These are phyloP conservation scores for Lichtheimia ornata DNA, from an alignment of 371 early-diverging fungal genomes.

Conservation along the genomic window DNA sequence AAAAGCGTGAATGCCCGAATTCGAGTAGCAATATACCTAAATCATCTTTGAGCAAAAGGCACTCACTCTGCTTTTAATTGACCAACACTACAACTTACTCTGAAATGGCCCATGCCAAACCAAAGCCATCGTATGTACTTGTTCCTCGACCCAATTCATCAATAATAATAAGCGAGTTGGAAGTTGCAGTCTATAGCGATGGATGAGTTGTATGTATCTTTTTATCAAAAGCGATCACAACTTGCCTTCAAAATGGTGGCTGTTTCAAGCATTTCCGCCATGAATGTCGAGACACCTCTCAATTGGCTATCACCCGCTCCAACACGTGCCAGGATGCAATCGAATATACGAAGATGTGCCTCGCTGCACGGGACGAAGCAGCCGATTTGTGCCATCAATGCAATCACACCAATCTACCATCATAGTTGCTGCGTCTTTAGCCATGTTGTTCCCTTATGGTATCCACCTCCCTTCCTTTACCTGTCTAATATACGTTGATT, in stretches of 20 bases:
- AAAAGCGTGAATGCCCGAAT: conserved; percentile 85
- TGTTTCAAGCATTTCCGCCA: conserved; percentile 99
- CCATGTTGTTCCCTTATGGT: background rate
- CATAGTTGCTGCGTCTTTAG: background rate
- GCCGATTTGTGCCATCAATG: conserved; percentile 97
- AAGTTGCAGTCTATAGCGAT: conserved; percentile 67
- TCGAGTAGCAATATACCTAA: conserved; percentile 78
- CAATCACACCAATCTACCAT: conserved; percentile 82
- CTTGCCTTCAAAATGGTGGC: conserved; percentile 85
- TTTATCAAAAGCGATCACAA: background rate
- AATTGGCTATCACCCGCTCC: conserved; percentile 97
- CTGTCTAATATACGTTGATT: conserved; percentile 96
- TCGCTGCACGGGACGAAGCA: conserved; percentile 95
- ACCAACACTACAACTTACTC: conserved; percentile 62
- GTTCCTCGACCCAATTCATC: conserved; percentile 99
- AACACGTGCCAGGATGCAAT: conserved; percentile 93
- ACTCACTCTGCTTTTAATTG: background rate
- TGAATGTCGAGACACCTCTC: conserved; percentile 97
- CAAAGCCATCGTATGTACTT: conserved; percentile 97
- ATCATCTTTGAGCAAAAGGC: background rate
- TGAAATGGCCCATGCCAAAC: conserved; percentile 96
- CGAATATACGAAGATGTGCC: conserved; percentile 84
- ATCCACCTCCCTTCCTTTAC: conserved; percentile 42
- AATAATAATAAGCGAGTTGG: conserved; percentile 93
- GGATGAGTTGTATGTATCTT: background rate